phyloP scores from a whole-genome alignment of 208 protist species.

The Acanthamoeba castellanii region DNA sequence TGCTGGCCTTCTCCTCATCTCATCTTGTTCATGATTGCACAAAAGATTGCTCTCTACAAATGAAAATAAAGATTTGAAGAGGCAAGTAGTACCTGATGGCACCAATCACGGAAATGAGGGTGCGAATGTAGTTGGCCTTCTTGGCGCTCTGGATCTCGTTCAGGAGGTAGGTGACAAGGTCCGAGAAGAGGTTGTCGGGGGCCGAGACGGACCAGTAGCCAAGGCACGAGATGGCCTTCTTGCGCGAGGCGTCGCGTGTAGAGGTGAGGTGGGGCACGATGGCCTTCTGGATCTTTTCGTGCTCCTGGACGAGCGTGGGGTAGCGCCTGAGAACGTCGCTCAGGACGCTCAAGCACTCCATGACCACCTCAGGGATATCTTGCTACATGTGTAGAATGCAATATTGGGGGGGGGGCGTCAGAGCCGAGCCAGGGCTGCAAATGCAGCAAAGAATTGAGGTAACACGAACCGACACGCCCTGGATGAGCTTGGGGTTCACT shows the following conservation, averaged over 20 bases:
- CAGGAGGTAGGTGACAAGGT: conserved; percentile 83
- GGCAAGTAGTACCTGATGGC: conserved; percentile 77
- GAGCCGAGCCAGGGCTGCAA: neutral
- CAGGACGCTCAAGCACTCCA: conserved; percentile 65
- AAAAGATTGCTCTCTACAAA: neutral
- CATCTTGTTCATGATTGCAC: no score
- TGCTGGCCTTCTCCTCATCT: no score
- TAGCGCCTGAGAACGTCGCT: conserved; percentile 66
- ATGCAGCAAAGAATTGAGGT: neutral
- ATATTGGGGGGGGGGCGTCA: neutral
- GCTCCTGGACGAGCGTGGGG: conserved; percentile 66
- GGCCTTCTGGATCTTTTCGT: conserved; percentile 87
- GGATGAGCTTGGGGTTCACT: conserved; percentile 70
- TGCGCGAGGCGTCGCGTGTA: conserved; percentile 81
- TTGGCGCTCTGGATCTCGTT: conserved; percentile 82
- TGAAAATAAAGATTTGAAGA: conserved; percentile 1
- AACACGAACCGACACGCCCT: conserved; percentile 37
- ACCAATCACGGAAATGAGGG: conserved; percentile 86
- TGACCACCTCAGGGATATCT: conserved; percentile 68
- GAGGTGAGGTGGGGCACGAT: conserved; percentile 85
- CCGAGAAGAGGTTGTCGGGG: conserved; percentile 87
- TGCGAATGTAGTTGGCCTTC: conserved; percentile 85
- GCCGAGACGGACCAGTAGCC: conserved; percentile 78
- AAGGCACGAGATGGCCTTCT: conserved; percentile 88
- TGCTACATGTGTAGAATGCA: conserved; percentile 1